Percentiles rank a stretch among this genome's conserved stretches.
Conservation (phyloP, 495 filamentous ascomycete species). For the Neurospora sp. region DNA sequence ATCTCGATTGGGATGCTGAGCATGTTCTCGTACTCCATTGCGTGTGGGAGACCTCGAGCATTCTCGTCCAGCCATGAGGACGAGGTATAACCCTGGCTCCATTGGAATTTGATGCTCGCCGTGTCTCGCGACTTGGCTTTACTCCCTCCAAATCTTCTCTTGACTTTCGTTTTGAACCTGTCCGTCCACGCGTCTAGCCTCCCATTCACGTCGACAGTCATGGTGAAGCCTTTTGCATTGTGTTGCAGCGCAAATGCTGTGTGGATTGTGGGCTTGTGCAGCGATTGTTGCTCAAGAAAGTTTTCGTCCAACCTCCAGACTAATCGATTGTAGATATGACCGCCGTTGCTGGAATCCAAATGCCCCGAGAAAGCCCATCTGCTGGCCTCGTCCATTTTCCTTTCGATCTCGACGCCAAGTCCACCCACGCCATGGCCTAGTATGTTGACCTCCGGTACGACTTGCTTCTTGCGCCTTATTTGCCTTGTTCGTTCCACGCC, state of each 20-base stretch:
- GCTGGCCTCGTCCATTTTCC: background rate
- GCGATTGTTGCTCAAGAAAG: slow-evolving; percentile 14
- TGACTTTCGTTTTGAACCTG: slow-evolving; percentile 3
- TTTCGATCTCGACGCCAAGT: slow-evolving; percentile 6
- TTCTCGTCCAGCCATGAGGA: slow-evolving; percentile 10
- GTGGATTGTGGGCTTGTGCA: slow-evolving; percentile 20
- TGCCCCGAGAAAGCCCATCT: slow-evolving; percentile 9
- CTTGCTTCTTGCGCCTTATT: background rate
- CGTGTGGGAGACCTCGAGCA: slow-evolving; percentile 8
- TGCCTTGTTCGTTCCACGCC: slow-evolving; percentile 5
- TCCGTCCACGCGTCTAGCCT: slow-evolving; percentile 1
- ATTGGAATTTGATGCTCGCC: slow-evolving; percentile 12
- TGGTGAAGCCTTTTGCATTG: slow-evolving; percentile 21
- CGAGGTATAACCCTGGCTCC: slow-evolving; percentile 7
- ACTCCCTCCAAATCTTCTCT: slow-evolving; percentile 1
- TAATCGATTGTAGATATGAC: slow-evolving; percentile 13
- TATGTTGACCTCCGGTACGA: slow-evolving; percentile 4
- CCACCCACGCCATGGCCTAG: slow-evolving; percentile 9
- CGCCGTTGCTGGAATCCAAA: background rate
- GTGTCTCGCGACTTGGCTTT: background rate
- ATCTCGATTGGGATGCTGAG: slow-evolving; percentile 13
- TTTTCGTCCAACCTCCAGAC: slow-evolving; percentile 26
- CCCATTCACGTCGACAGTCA: slow-evolving; percentile 22
- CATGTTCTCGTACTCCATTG: slow-evolving; percentile 18
- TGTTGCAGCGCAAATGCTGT: slow-evolving; percentile 27